A percentile compares a stretch with the other conserved stretches of the same genome.
These are phyloP conservation scores for Phytophthora foliorum DNA, from an alignment of 352 stramenopile species.

Conservation along the genomic window DNA sequence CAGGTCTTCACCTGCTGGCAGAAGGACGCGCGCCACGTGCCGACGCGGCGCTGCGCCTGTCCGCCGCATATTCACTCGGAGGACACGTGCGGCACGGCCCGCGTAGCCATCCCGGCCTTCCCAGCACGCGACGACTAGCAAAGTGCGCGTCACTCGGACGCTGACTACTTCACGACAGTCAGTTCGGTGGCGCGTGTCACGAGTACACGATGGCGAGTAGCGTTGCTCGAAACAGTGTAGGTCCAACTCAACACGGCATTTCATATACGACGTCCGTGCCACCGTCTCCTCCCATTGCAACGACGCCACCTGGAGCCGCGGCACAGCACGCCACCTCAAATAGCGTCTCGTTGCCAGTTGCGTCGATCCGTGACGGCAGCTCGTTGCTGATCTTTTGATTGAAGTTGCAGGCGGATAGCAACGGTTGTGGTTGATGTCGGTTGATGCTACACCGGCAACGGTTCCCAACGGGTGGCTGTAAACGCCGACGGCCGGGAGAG, in stretches of 20 bases:
- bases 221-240: constrained; percentile 33
- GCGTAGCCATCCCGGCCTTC: constrained; percentile 71
- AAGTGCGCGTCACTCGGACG: constrained; percentile 7
- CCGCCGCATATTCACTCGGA: constrained; percentile 71
- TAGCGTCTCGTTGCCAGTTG: too few relatives aligned
- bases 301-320: constrained; percentile 12
- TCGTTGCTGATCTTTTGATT: constrained; percentile 21
- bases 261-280: constrained; percentile 24
- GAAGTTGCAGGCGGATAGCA: constrained; percentile 20
- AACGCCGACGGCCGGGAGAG: neutral
- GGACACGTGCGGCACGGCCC: constrained; percentile 69
- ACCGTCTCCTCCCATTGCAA: constrained; percentile 17
- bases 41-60: constrained; percentile 62
- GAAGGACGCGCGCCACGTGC: constrained; percentile 66
- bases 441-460: too few relatives aligned
- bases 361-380: constrained; percentile 17
- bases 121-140: constrained; percentile 25
- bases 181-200: constrained; percentile 11
- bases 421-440: constrained; percentile 7
- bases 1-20: constrained; percentile 88
- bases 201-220: constrained; percentile 4
- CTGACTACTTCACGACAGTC: constrained; percentile 43
- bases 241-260: constrained; percentile 18
- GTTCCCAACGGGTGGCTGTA: constrained; percentile 3
- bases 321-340: constrained; percentile 17